Base-by-base conservation (phyloP, 83 land plant species). In the Diphasiastrum complanatum region DNA sequence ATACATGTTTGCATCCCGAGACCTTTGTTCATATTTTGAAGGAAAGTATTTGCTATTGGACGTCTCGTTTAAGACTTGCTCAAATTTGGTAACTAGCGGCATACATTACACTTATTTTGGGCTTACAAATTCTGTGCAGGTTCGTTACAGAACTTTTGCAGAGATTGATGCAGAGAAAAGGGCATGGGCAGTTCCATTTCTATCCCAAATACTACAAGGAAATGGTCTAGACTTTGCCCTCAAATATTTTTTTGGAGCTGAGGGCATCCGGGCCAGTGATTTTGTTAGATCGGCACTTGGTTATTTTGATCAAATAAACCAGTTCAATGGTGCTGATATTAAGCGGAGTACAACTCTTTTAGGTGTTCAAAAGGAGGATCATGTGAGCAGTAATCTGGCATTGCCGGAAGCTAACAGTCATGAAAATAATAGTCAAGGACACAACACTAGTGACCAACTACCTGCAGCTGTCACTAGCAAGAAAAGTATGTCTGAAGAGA, bases 281-380 rank as follows among this genome's bases (percentile, higher is more conserved):
- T 92, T 87, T 75, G 91, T 85, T 18, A 54, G 77, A 47, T 81
- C 79, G 54, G 79, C 83, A 24, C 78, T 92, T 69, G 83, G 85
- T 29, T 76, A 79, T 61, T 16, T 87, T n/a, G n/a, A n/a, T n/a
- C n/a, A n/a, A 49, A 79, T 11, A 30, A 41, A 41, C 33, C 33
- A 45, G 22, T 20, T 29, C 51, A 30, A 58, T 31, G 50, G 27
- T 74, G 33, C 70, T 68, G 58, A 65, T 72, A 30, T 63, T 65
- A 40, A 53, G 65, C 33, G 29, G 40, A 25, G 36, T 41, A 51
- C 14, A 41, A 2, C 2, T 32, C 5, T 23, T 64, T 45, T 45
- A 30, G 1, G 22, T 23, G 2, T 29, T 45, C 19, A 5, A 48
- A 55, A 45, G 31, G 37, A n/a, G 20, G 16, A 16, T 50, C 25